These are phyloP conservation scores for Penicillium sp. DNA, from an alignment of 2,329 filamentous ascomycete genomes.

Conservation along the genomic window DNA sequence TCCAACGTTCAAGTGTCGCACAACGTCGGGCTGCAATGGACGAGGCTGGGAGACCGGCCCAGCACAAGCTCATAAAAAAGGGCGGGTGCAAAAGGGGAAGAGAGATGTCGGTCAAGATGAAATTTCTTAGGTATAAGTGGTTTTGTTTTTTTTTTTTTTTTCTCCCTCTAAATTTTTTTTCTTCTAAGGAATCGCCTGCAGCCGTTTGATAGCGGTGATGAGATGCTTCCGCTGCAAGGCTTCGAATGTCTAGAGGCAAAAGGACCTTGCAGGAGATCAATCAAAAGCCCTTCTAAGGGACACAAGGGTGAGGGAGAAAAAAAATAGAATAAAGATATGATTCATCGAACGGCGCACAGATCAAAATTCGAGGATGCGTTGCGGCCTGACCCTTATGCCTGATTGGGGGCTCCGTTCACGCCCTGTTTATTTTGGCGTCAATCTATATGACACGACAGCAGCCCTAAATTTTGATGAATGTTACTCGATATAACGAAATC, in stretches of 20 bases:
- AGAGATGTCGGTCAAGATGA: slow-evolving; percentile 22
- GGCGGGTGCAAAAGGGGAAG: slow-evolving; percentile 11
- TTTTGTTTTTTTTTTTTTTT: slow-evolving; percentile 1
- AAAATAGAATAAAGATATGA: slow-evolving; percentile 8
- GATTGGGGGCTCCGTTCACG: slow-evolving; percentile 17
- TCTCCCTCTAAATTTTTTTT: neutral
- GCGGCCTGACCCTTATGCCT: slow-evolving; percentile 29
- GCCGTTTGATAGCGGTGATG: slow-evolving; percentile 12
- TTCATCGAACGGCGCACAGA: slow-evolving; percentile 21
- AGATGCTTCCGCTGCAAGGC: slow-evolving; percentile 26
- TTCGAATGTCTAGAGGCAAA: slow-evolving; percentile 24
- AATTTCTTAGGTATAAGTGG: slow-evolving; percentile 14
- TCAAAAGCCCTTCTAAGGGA: slow-evolving; percentile 13
- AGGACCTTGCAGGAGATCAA: slow-evolving; percentile 25
- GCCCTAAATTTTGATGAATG: neutral
- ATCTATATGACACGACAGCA: slow-evolving; percentile 8
- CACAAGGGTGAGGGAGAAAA: slow-evolving; percentile 7
- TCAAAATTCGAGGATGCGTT: slow-evolving; percentile 23
- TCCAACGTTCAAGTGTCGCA: slow-evolving; percentile 18
- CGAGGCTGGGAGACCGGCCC: slow-evolving; percentile 23
- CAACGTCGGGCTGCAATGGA: slow-evolving; percentile 27
- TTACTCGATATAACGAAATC: neutral
- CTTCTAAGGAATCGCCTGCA: slow-evolving; percentile 12
- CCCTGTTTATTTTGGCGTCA: slow-evolving; percentile 7
- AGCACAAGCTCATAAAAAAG: slow-evolving; percentile 15